Evolutionary conservation across 1,284 basidiomycete genomes (phyloP), one percentile per base, ranked within the genome.

Genomic region (Fomitopsis pinicola): DNA sequence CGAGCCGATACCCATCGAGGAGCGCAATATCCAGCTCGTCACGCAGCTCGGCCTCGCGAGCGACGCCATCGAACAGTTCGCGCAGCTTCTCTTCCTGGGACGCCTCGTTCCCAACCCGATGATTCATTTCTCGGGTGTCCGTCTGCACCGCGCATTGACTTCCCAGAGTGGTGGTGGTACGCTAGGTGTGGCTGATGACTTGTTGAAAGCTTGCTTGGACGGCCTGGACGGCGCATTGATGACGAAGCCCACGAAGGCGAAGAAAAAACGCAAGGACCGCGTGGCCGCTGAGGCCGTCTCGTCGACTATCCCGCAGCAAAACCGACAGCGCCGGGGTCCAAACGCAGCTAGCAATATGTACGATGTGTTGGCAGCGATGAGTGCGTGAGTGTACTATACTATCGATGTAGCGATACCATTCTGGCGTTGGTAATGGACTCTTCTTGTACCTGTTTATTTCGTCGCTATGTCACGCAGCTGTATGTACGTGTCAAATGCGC

Each of bases 1-100:
- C 12, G 40, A 40, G 17, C 45, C 71, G 35, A 58, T 71, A 48
- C 35, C 68, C 62, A 73, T 86, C 30, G 68, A 73, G 17, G 86
- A 88, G 68, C 80, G 92, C 9, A 83, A 87, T 65, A 77, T 92
- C 28, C 89, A 93, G 66, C 79, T 94, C 19, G 79, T 83, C 46
- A 88, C 91, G 0, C 91, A 94, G 67, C 68, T 86, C 7, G 73
- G 85, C 2, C 79, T 82, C 58, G 82, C 87, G 1, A 69, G 89
- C 19, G 85, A 89, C 59, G 78, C 79, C 33, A 75, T 88, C 42
- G 81, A 84, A 33, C 79, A 85, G 22, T 74, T 92, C 22, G 75
- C 82, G 0, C 84, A 91, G 65, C 78, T 82, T 6, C 74, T 92
- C 30, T 76, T 91, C 4, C 73, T 89, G 44, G 68, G 78, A 17